Evolutionary conservation across 371 early-diverging fungal species (phyloP).

Genomic region (Mortierella sp.): DNA sequence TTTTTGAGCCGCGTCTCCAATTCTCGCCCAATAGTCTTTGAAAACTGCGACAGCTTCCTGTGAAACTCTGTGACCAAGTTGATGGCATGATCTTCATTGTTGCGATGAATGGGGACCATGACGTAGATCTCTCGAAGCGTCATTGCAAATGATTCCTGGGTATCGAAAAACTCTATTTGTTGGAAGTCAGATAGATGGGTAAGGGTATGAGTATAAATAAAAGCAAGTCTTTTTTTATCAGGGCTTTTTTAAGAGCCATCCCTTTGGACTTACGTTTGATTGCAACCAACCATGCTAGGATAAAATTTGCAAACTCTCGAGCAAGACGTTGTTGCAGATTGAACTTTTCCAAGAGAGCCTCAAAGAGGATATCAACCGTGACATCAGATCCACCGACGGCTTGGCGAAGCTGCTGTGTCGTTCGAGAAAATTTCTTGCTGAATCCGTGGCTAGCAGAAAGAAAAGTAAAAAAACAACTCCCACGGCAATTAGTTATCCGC

Average conservation of each 20-base stretch:
- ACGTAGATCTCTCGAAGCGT: constrained; percentile 73
- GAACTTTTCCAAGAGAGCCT: constrained; percentile 71
- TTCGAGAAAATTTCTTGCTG: constrained; percentile 78
- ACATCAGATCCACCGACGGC: constrained; percentile 65
- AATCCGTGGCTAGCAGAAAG: constrained; percentile 71
- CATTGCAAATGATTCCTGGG: constrained; percentile 66
- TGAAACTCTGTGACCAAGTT: constrained; percentile 38
- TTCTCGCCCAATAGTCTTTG: constrained; percentile 51
- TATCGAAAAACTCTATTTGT: constrained; percentile 64
- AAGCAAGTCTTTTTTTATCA: too few relatives aligned
- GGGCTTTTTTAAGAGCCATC: too few relatives aligned
- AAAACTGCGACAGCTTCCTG: constrained; percentile 40
- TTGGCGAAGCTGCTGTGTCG: constrained; percentile 72
- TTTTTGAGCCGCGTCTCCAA: constrained; percentile 45
- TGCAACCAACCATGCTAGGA: constrained; percentile 67
- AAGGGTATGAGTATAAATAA: too few relatives aligned
- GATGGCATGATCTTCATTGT: constrained; percentile 24
- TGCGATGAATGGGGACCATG: constrained; percentile 45
- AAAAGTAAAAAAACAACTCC: neutral
- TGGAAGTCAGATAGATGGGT: neutral
- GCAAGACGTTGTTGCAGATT: constrained; percentile 68
- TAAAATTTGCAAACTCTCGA: constrained; percentile 65
- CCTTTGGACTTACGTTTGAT: constrained; percentile 55
- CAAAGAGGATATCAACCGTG: constrained; percentile 72
- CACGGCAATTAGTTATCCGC: too few relatives aligned